phyloP scores from a whole-genome alignment of 2,329 filamentous ascomycete species.

The Zelopaecilomyces penicillatus region DNA sequence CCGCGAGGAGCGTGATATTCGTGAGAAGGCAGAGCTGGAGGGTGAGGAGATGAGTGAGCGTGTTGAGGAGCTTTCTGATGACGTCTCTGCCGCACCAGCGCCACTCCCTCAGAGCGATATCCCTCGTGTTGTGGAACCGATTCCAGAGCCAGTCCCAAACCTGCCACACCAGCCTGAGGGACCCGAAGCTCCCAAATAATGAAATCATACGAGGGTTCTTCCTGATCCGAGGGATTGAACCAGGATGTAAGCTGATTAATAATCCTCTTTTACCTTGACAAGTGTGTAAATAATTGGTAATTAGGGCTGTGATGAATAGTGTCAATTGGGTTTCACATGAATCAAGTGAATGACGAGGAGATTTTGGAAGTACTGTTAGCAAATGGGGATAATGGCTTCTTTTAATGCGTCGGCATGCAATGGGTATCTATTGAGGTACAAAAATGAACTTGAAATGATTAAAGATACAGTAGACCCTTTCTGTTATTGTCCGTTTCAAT shows the following conservation, averaged over 20 bases:
- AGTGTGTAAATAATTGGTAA: too few species aligned
- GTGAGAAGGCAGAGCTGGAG: conserved; percentile 33
- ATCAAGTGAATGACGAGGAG: too few species aligned
- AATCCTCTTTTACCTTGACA: too few species aligned
- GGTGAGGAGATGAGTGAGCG: conserved; percentile 25
- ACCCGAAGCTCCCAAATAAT: background rate
- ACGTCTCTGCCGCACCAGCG: conserved; percentile 29
- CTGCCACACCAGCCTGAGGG: conserved; percentile 1
- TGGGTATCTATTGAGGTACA: conserved; percentile 1
- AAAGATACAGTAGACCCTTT: background rate
- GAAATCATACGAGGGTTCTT: too few species aligned
- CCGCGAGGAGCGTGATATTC: conserved; percentile 70
- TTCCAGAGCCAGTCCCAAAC: background rate
- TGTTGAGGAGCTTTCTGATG: conserved; percentile 43
- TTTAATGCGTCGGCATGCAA: background rate
- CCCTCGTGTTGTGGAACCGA: background rate
- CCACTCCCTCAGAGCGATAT: conserved; percentile 8
- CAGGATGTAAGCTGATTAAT: too few species aligned
- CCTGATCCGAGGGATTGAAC: too few species aligned
- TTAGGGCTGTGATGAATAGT: too few species aligned
- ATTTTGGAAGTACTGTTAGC: too few species aligned
- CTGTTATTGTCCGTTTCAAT: background rate
- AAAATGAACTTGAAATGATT: background rate
- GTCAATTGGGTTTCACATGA: too few species aligned
- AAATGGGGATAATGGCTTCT: too few species aligned